phyloP scores from a whole-genome alignment of 2,329 filamentous ascomycete species.

The Pseudocercospora pini-densiflorae region DNA sequence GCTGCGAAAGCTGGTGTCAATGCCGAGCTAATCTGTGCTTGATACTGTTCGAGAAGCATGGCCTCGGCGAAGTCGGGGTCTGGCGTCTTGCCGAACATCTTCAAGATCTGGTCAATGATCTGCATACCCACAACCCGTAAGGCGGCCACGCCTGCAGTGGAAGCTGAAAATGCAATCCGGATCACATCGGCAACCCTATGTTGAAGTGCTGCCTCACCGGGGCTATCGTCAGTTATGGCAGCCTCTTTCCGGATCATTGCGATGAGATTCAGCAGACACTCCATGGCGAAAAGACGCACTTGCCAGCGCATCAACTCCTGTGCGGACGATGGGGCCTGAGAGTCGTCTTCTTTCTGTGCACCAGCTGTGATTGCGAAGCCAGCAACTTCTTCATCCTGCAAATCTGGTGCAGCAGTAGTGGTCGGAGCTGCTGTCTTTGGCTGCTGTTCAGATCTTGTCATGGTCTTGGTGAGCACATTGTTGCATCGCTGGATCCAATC shows the following conservation, averaged over 20 bases:
- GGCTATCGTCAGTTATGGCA: slow-evolving; percentile 75
- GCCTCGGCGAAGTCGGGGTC: slow-evolving; percentile 98
- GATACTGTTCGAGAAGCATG: slow-evolving; percentile 95
- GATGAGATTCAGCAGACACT: slow-evolving; percentile 83
- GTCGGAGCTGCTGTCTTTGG: slow-evolving; percentile 50
- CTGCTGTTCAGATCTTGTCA: slow-evolving; percentile 64
- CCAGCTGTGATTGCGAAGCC: slow-evolving; percentile 83
- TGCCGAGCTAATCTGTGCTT: slow-evolving; percentile 96
- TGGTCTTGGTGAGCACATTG: slow-evolving; percentile 84
- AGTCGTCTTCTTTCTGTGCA: slow-evolving; percentile 51
- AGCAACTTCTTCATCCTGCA: slow-evolving; percentile 95
- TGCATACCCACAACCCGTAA: slow-evolving; percentile 88
- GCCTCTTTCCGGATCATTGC: slow-evolving; percentile 78
- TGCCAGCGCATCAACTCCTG: slow-evolving; percentile 96
- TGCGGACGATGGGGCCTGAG: slow-evolving; percentile 51
- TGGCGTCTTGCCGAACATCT: slow-evolving; percentile 93
- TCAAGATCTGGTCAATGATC: slow-evolving; percentile 90
- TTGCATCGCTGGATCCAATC: slow-evolving; percentile 92
- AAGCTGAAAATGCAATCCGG: slow-evolving; percentile 95
- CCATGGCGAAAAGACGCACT: slow-evolving; percentile 91
- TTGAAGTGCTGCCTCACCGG: slow-evolving; percentile 78
- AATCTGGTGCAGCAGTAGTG: slow-evolving; percentile 63
- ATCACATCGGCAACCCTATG: slow-evolving; percentile 88
- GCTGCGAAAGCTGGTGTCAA: slow-evolving; percentile 94
- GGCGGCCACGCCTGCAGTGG: slow-evolving; percentile 88